Evolutionary conservation across 1,284 basidiomycete species (phyloP), one percentile per base, ranked within the genome.

Genomic region (Rhodotorula mucilaginosa): DNA sequence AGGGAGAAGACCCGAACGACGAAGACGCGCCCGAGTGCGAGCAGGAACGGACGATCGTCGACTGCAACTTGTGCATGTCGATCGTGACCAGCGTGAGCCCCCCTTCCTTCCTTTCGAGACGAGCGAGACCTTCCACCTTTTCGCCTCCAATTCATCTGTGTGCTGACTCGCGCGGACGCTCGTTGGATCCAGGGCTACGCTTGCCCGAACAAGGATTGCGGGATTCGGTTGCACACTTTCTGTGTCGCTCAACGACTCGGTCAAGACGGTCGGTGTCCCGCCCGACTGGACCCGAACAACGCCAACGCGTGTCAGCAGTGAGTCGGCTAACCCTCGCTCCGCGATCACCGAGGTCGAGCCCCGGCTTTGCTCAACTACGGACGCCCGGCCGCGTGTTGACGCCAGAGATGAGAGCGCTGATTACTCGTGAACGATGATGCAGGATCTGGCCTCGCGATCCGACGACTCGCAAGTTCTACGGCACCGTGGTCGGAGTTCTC

Each of bases 21-120:
- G 54, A 47, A 16, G 34, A 54, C 1, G 52, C 34, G 8, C 51
- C 52, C 5, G 58, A 60, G n/a, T 66, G 66, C 46, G 64, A 49
- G 8, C 59, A 48, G 10, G 34, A 73, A 7, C 65, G 68, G 5
- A 56, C 76, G 64, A 80, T 88, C n/a, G 78, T 87, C 1, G 88
- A 90, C 74, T 94, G 92, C 77, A 86, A 86, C 3, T 85, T 89
- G 64, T 95, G 92, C 82, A 81, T 86, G 74, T 89, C 91, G 81
- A 87, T 90, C 65, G 71, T 83, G 48, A 78, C 66, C 63, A 69
- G 56, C 65, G 76, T 74, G 21, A 65, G 64, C 58, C 49, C 34
- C 58, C 49, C 34, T 13, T 34, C 16, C n/a, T n/a, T 18, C 21
- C 26, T 65, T 51, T 34, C 46, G 12, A 29, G 58, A 78, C 21